Conservation (phyloP, 768 basidiomycete species). For the Tricholoma sp. region DNA sequence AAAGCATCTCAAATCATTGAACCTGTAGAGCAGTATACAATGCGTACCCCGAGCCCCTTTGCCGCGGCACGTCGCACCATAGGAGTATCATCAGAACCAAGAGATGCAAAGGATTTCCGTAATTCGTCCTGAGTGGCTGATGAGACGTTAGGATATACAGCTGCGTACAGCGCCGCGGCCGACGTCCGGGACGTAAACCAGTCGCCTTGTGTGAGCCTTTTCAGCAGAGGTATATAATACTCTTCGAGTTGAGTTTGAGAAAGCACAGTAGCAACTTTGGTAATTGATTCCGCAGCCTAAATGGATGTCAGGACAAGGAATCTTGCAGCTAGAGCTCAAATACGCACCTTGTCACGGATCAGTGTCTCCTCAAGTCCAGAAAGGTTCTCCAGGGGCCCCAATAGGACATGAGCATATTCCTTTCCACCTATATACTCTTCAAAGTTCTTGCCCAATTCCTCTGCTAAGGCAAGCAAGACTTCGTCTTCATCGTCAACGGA, state of each 20-base stretch:
- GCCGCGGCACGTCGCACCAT: constrained; percentile 98
- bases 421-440: constrained; percentile 93
- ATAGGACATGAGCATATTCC: constrained; percentile 78
- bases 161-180: constrained; percentile 87
- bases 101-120: constrained; percentile 73
- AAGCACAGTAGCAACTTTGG: constrained; percentile 78
- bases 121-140: constrained; percentile 78
- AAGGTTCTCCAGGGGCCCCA: constrained; percentile 92
- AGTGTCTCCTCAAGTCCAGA: constrained; percentile 97
- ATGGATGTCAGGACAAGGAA: constrained; percentile 6
- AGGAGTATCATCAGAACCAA: constrained; percentile 93
- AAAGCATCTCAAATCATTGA: constrained; percentile 1
- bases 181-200: constrained; percentile 99
- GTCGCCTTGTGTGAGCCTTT: constrained; percentile 86
- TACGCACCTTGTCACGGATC: constrained; percentile 88
- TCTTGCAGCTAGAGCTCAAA: constrained; percentile 3
- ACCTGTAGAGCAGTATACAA: background rate
- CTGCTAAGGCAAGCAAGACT: constrained; percentile 90
- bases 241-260: constrained; percentile 80
- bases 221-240: constrained; percentile 86
- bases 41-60: constrained; percentile 89
- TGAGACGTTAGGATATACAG: constrained; percentile 81
- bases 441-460: constrained; percentile 89
- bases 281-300: constrained; percentile 94
- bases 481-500: constrained; percentile 99